A percentile compares a stretch with the other conserved stretches of the same genome.
phyloP scores from a whole-genome alignment of 2,329 filamentous ascomycete genomes.

The Chalara sp. region DNA sequence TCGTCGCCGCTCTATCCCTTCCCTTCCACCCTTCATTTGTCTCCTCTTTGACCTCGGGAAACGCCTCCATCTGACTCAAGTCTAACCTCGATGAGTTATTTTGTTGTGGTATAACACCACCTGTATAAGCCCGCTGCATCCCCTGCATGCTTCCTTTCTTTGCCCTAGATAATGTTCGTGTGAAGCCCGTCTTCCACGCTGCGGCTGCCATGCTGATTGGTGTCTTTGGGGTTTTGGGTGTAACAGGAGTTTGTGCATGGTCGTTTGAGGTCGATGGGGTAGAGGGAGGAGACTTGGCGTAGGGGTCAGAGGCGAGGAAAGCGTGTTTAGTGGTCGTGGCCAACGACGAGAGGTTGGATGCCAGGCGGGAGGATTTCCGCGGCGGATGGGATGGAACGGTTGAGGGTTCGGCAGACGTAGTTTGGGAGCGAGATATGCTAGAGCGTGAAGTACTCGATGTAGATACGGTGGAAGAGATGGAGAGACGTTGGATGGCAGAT shows the following conservation, averaged over 20 bases:
- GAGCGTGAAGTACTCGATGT: constrained; percentile 1
- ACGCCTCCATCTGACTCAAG: too few species aligned
- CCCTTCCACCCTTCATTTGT: background rate
- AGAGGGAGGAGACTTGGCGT: constrained; percentile 1
- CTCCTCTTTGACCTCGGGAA: too few species aligned
- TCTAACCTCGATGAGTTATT: too few species aligned
- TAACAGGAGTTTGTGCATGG: background rate
- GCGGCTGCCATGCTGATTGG: constrained; percentile 12
- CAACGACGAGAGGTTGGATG: constrained; percentile 4
- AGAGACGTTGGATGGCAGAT: constrained; percentile 12
- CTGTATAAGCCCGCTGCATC: constrained; percentile 11
- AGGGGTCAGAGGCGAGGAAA: constrained; percentile 24
- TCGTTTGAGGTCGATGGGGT: constrained; percentile 1
- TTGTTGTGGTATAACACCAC: background rate
- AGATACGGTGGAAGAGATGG: constrained; percentile 13
- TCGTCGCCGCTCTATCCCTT: background rate
- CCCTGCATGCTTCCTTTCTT: constrained; percentile 18
- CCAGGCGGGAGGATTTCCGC: constrained; percentile 1
- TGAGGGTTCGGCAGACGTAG: constrained; percentile 3
- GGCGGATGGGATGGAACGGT: background rate
- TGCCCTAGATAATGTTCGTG: constrained; percentile 12
- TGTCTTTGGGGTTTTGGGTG: constrained; percentile 16
- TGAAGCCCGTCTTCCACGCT: constrained; percentile 15
- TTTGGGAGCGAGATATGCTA: background rate
- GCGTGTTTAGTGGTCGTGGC: constrained; percentile 14